A percentile compares a stretch with the other conserved stretches of the same genome.
Conservation (phyloP, 1,139 yeast species). For the Geotrichum klebahnii region DNA sequence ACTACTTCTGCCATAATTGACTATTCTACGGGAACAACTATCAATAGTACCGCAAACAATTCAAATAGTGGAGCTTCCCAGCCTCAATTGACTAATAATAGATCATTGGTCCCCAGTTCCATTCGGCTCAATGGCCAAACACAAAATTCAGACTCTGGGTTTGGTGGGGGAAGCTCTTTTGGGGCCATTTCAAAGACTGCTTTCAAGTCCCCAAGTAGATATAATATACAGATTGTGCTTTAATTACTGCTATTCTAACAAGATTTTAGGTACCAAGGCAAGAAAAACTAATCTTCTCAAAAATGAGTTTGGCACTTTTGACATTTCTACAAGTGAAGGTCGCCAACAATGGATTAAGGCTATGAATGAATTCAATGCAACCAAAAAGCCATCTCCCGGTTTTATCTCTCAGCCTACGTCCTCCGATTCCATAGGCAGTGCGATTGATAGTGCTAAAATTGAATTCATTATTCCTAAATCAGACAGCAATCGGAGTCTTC, state of each 20-base stretch:
- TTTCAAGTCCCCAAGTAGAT: not conserved
- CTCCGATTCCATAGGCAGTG: not conserved
- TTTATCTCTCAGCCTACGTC: conserved; percentile 10
- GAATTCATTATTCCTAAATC: conserved; percentile 21
- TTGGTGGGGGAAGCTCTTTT: conserved; percentile 1
- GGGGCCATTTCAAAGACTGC: not conserved
- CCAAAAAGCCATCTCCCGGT: conserved; percentile 5
- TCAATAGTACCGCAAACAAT: conserved; percentile 1
- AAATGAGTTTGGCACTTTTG: conserved; percentile 36
- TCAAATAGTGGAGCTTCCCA: conserved; percentile 3
- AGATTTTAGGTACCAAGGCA: not conserved
- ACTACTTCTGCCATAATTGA: conserved; percentile 14
- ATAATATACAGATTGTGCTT: not conserved
- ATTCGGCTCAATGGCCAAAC: not conserved
- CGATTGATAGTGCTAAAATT: conserved; percentile 20
- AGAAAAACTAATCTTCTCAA: conserved; percentile 39
- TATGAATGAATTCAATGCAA: conserved; percentile 19
- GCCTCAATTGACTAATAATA: not conserved
- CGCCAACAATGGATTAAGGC: conserved; percentile 30
- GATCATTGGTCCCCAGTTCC: not conserved
- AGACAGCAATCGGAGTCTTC: not conserved
- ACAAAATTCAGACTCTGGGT: not conserved
- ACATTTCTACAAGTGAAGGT: conserved; percentile 32
- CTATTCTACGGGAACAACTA: conserved; percentile 9
- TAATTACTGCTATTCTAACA: not conserved